Base-by-base conservation (phyloP, 192 early-diverging fungal species). In the Kickxella alabastrina region DNA sequence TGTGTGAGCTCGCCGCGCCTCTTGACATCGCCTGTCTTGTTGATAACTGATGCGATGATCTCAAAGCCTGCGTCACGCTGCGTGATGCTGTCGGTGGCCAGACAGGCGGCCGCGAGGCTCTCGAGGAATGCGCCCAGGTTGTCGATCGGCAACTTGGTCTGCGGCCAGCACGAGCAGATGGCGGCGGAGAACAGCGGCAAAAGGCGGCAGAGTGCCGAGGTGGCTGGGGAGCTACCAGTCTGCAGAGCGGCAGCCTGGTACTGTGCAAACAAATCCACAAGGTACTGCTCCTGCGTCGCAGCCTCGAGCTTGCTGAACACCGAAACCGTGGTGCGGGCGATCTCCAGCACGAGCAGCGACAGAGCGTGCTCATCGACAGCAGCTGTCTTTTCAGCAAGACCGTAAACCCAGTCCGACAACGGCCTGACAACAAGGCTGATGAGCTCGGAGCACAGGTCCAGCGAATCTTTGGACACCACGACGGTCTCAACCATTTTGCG, bases 41-140 rank as follows among this genome's bases (percentile, higher is more conserved):
- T 89, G 32, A 86, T 22, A 9, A 84, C 71, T 3, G 85, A 78
- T 5, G 84, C 81, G 4, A 82, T 68, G 8, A 79, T 60, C 54
- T 84, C 78, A 34, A 81, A 77, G 14, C 83, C 54, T 7, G 83
- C 67, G 27, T 76, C 69, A 6, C 77, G 77, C 29, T 82, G 75
- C 0, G 62, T 44, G 1, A 39, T 10, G 51, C 78, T 77, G 4
- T 21, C 17, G 2, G 79, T 69, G 35, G 51, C 49, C 44, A 83
- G 57, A 2, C 79, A 69, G 6, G 69, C 49, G 0, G 48, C 37
- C 1, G 80, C 44, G 18, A 88, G 45, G 0, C 53, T 49, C 14
- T 66, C 61, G 18, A 80, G 41, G 19, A 81, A 84, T 15, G 49
- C 62, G 24, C 47, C 52, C 23, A 79, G 34, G 21, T 79, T 58